A percentile compares a stretch with the other conserved stretches of the same genome.
Conservation (phyloP, 352 stramenopile genomes). For the Phytophthora cajani region DNA sequence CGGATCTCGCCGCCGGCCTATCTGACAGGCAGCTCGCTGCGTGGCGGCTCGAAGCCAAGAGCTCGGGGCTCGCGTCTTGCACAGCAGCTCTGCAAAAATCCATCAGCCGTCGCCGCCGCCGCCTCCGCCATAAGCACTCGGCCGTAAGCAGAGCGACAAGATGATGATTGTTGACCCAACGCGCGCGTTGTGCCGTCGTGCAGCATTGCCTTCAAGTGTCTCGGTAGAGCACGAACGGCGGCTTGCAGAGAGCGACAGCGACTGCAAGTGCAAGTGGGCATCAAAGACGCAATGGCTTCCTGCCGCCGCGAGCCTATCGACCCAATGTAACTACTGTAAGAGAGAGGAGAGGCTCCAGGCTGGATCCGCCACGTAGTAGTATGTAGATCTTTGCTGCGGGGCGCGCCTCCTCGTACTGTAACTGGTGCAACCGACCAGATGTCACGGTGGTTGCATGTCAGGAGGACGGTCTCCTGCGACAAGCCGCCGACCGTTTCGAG, state of each 20-base stretch:
- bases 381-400: constrained; percentile 1
- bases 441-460: constrained; percentile 4
- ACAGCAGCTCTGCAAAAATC: constrained; percentile 38
- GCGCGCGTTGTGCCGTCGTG: constrained; percentile 18
- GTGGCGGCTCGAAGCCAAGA: constrained; percentile 11
- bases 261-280: constrained; percentile 25
- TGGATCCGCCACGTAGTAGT: no score
- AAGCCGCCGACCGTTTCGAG: constrained; percentile 33
- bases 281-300: not conserved
- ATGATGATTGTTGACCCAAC: constrained; percentile 22
- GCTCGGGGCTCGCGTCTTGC: constrained; percentile 22
- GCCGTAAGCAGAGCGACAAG: constrained; percentile 19
- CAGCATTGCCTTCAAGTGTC: constrained; percentile 18
- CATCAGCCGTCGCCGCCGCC: constrained; percentile 14
- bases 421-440: constrained; percentile 8
- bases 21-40: constrained; percentile 27
- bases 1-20: constrained; percentile 27
- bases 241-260: constrained; percentile 30
- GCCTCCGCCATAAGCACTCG: constrained; percentile 1
- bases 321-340: not conserved
- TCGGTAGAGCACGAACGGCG: constrained; percentile 26
- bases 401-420: not conserved
- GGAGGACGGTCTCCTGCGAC: constrained; percentile 32
- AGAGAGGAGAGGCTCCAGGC: no score
- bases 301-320: not conserved